Conservation (phyloP, 2,329 filamentous ascomycete genomes). For the Aspergillus proliferans region DNA sequence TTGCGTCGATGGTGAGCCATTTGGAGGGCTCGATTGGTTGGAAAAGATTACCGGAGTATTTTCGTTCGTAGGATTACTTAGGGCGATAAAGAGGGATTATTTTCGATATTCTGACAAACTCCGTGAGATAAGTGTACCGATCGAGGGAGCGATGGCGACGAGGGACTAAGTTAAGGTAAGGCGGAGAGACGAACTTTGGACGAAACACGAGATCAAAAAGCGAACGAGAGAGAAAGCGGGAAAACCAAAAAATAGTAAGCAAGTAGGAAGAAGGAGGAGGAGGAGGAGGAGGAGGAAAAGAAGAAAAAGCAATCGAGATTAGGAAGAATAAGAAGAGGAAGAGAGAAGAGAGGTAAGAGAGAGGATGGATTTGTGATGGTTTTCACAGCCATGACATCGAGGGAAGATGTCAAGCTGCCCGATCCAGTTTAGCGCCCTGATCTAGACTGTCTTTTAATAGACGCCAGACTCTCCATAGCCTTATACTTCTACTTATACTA, state of each 20-base stretch:
- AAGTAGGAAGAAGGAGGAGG: slow-evolving; percentile 7
- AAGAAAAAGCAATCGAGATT: neutral
- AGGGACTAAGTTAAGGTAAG: slow-evolving; percentile 14
- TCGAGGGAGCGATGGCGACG: slow-evolving; percentile 13
- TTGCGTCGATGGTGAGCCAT: slow-evolving; percentile 42
- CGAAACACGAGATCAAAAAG: slow-evolving; percentile 8
- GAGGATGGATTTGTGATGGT: slow-evolving; percentile 8
- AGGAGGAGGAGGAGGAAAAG: slow-evolving; percentile 4
- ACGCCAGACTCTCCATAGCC: no score
- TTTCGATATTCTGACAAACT: neutral
- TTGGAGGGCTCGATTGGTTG: neutral
- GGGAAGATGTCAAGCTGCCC: slow-evolving; percentile 20
- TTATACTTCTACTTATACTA: no score
- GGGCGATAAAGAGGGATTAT: neutral
- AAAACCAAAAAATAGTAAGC: neutral
- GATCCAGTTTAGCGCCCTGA: slow-evolving; percentile 17
- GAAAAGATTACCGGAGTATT: no score
- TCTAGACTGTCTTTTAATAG: no score
- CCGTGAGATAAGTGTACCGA: slow-evolving; percentile 12
- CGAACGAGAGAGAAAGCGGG: slow-evolving; percentile 8
- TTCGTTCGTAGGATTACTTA: no score
- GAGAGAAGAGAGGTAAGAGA: slow-evolving; percentile 9
- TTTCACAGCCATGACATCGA: slow-evolving; percentile 22
- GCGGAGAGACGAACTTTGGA: slow-evolving; percentile 3
- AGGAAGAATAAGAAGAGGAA: neutral